Evolutionary conservation across 345 rosid genomes (phyloP).

Genomic region (Cardiospermum halicacabum): DNA sequence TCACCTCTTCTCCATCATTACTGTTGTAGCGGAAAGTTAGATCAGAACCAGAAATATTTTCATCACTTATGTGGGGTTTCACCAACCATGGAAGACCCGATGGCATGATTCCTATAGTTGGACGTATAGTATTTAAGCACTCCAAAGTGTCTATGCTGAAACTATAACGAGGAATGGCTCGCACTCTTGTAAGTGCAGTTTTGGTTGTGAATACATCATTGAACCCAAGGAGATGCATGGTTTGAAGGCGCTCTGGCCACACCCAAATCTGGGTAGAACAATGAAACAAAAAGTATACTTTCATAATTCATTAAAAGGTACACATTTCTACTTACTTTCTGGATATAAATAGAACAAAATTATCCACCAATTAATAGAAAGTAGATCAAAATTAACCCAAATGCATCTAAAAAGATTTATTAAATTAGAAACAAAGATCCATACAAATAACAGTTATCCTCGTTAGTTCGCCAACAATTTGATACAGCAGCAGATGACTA

Average conservation of each 20-base stretch:
- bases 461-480: neutral
- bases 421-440: neutral
- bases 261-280: slow-evolving; percentile 62
- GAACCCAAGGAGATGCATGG: slow-evolving; percentile 73
- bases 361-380: neutral
- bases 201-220: slow-evolving; percentile 63
- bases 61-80: slow-evolving; percentile 35
- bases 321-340: neutral
- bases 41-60: slow-evolving; percentile 37
- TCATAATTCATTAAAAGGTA: slow-evolving; percentile 3
- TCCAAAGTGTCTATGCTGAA: slow-evolving; percentile 65
- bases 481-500: neutral
- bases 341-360: neutral
- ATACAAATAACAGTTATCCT: slow-evolving; percentile 3
- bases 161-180: slow-evolving; percentile 84
- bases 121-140: slow-evolving; percentile 50
- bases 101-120: slow-evolving; percentile 83
- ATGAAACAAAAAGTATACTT: slow-evolving; percentile 13
- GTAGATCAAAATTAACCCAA: neutral
- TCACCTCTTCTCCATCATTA: slow-evolving; percentile 8
- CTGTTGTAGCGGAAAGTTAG: slow-evolving; percentile 21
- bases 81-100: slow-evolving; percentile 79
- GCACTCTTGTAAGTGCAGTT: slow-evolving; percentile 65
- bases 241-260: slow-evolving; percentile 86
- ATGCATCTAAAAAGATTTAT: neutral